A percentile compares a stretch with the other conserved stretches of the same genome.
Conservation (phyloP, 1,284 basidiomycete genomes). For the Malassezia obtusa region DNA sequence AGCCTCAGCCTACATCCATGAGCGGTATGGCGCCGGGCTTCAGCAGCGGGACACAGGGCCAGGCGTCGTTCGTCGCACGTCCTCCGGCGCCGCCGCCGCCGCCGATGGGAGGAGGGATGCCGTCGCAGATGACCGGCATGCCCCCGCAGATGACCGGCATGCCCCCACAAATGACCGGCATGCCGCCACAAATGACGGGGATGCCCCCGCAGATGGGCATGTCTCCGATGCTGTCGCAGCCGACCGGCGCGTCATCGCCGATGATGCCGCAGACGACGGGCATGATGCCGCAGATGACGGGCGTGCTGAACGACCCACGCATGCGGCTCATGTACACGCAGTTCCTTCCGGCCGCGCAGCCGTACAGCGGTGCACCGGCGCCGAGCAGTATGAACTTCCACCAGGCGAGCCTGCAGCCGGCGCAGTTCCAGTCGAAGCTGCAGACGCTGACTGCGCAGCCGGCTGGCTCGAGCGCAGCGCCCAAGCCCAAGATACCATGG, state of each 20-base stretch:
- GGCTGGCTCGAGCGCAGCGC: conserved; percentile 54
- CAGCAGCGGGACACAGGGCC: conserved; percentile 19
- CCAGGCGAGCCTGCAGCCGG: conserved; percentile 41
- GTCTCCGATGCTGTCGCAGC: conserved; percentile 10
- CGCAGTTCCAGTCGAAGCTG: conserved; percentile 41
- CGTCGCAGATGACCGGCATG: conserved; percentile 1
- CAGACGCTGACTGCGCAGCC: conserved; percentile 54
- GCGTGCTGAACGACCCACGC: conserved; percentile 43
- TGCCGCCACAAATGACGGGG: conserved; percentile 20
- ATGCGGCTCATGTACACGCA: conserved; percentile 46
- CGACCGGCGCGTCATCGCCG: conserved; percentile 22
- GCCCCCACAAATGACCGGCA: conserved; percentile 8
- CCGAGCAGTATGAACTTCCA: conserved; percentile 45
- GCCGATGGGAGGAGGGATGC: conserved; percentile 17
- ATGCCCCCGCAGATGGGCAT: conserved; percentile 20
- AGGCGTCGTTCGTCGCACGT: conserved; percentile 11
- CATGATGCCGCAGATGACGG: conserved; percentile 45
- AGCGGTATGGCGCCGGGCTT: conserved; percentile 22
- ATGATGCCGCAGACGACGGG: conserved; percentile 23
- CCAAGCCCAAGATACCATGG: conserved; percentile 70
- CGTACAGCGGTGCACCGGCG: conserved; percentile 40
- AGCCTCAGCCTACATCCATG: conserved; percentile 32
- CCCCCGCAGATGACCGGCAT: conserved; percentile 26
- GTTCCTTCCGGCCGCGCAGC: conserved; percentile 44
- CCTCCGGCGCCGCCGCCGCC: conserved; percentile 14